Evolutionary conservation across 768 basidiomycete genomes (phyloP).

Genomic region (Bullera alba): DNA sequence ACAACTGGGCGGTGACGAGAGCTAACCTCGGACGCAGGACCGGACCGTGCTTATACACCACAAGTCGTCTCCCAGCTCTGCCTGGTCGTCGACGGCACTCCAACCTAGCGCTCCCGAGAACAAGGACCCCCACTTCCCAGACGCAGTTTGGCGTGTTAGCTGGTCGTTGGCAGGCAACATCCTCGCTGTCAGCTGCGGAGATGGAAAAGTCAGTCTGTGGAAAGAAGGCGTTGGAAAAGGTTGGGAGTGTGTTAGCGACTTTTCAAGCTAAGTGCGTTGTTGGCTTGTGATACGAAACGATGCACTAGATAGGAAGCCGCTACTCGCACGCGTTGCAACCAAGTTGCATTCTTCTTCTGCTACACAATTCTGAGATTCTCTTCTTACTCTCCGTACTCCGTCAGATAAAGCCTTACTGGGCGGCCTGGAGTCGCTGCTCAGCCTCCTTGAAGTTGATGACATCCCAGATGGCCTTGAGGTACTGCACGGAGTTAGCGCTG

Average conservation of each 20-base stretch:
- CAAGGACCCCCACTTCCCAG: constrained; percentile 76
- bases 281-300: neutral
- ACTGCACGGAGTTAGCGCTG: constrained; percentile 50
- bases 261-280: constrained; percentile 60
- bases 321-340: too few species aligned
- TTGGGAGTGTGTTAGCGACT: constrained; percentile 96
- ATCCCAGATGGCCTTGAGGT: constrained; percentile 89
- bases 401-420: constrained; percentile 16
- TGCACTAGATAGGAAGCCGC: too few species aligned
- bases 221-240: constrained; percentile 91
- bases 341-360: neutral
- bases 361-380: neutral
- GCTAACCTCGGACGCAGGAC: constrained; percentile 35
- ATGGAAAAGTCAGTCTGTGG: constrained; percentile 97
- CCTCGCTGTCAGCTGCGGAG: constrained; percentile 91
- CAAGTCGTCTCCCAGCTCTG: constrained; percentile 30
- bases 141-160: constrained; percentile 97
- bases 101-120: constrained; percentile 48
- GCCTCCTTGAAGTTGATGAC: constrained; percentile 96
- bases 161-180: constrained; percentile 97
- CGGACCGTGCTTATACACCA: constrained; percentile 46
- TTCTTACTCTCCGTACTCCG: neutral
- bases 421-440: constrained; percentile 57
- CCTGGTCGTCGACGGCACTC: constrained; percentile 43
- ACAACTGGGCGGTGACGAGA: constrained; percentile 27